These are phyloP conservation scores for Dictyostelium citrinum DNA, from an alignment of 78 protist species.

Conservation along the genomic window DNA sequence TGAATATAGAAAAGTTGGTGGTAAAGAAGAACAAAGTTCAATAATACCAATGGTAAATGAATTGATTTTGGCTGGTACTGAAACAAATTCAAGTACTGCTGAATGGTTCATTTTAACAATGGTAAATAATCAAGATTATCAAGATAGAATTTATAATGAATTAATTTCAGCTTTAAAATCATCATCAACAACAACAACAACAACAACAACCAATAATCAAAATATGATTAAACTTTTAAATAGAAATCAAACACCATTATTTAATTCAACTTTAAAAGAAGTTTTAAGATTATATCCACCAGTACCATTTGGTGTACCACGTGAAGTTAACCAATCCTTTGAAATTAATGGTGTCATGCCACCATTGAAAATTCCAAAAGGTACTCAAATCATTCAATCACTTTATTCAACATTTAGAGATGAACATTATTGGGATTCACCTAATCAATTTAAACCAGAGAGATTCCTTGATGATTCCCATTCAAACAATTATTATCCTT, in stretches of 20 bases:
- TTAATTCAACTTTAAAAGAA: constrained; percentile 20
- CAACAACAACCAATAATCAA: not conserved
- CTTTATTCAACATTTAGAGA: not conserved
- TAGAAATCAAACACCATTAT: not conserved
- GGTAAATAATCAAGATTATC: constrained; percentile 3
- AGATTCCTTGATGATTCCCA: constrained; percentile 11
- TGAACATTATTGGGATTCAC: not conserved
- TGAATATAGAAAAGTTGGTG: not conserved
- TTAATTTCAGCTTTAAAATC: not conserved
- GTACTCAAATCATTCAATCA: not conserved
- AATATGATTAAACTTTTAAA: not conserved
- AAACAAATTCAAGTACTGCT: not conserved
- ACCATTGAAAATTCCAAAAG: not conserved
- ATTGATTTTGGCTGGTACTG: not conserved
- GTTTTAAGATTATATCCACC: not conserved
- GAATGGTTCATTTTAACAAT: not conserved
- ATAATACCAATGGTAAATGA: not conserved
- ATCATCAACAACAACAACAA: not conserved
- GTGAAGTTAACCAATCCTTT: not conserved
- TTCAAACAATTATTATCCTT: constrained; percentile 20
- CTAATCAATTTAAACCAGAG: constrained; percentile 10
- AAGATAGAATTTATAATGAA: not conserved
- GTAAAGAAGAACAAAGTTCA: not conserved
- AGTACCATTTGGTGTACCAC: constrained; percentile 15
- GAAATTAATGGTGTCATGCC: not conserved